phyloP scores from a whole-genome alignment of 495 filamentous ascomycete genomes.

The Hypoxylon fragiforme region DNA sequence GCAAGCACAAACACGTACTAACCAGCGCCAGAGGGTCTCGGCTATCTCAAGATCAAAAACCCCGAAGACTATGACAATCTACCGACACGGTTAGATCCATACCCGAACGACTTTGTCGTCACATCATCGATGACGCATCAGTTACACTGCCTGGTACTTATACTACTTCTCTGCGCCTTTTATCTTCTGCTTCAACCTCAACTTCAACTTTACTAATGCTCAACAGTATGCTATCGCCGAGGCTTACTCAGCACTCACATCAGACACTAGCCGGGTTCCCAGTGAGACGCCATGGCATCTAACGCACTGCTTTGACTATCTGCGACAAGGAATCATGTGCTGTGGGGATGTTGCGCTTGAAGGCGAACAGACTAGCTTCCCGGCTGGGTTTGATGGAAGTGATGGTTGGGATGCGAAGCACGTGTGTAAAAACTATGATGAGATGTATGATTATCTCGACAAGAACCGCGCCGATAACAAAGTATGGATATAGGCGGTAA shows the following conservation, averaged over 20 bases:
- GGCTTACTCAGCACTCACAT: constrained; percentile 42
- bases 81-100: constrained; percentile 40
- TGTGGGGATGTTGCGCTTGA: constrained; percentile 49
- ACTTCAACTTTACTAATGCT: background rate
- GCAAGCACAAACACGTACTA: background rate
- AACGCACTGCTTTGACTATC: constrained; percentile 53
- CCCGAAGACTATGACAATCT: constrained; percentile 44
- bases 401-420: constrained; percentile 55
- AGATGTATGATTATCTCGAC: constrained; percentile 44
- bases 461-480: constrained; percentile 44
- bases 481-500: constrained; percentile 41
- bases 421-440: constrained; percentile 47
- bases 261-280: constrained; percentile 36
- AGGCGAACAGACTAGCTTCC: constrained; percentile 49
- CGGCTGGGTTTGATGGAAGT: constrained; percentile 42
- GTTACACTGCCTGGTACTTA: constrained; percentile 48
- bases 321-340: constrained; percentile 54
- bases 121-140: constrained; percentile 56
- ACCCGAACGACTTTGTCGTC: constrained; percentile 44
- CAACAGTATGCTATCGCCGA: constrained; percentile 42
- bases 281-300: constrained; percentile 48
- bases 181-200: background rate
- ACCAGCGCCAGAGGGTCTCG: constrained; percentile 42
- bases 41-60: constrained; percentile 45
- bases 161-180: background rate